Evolutionary conservation across 2,329 filamentous ascomycete species (phyloP).

Genomic region (Ophiostoma himal-ulmi): DNA sequence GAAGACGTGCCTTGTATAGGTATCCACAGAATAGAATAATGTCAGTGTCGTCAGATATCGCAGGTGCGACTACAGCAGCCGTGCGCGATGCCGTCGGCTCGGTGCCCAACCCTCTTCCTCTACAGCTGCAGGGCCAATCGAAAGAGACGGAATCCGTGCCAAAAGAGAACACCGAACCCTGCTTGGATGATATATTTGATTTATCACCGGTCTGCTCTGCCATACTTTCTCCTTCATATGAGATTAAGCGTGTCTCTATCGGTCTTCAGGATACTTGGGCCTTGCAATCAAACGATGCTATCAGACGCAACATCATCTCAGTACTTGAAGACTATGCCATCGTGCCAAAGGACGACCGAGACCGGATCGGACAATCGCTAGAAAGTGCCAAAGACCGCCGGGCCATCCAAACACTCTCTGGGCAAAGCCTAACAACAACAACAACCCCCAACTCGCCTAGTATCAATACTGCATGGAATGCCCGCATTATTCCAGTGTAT

Average conservation of each 20-base stretch:
- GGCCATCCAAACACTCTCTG: not conserved
- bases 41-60: not conserved
- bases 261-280: conserved; percentile 27
- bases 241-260: conserved; percentile 31
- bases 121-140: not conserved
- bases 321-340: not conserved
- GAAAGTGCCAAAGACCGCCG: not conserved
- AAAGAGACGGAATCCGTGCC: not conserved
- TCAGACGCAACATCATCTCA: not conserved
- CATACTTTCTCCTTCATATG: conserved; percentile 31
- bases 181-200: conserved; percentile 31
- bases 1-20: not conserved
- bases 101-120: not conserved
- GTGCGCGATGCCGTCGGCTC: not conserved
- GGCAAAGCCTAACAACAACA: not conserved
- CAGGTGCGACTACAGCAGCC: not conserved
- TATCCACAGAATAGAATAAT: not conserved
- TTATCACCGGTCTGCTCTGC: conserved; percentile 32
- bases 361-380: not conserved
- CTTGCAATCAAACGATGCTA: not conserved
- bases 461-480: not conserved
- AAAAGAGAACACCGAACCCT: conserved; percentile 8
- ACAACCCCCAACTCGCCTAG: too few species aligned
- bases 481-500: not conserved
- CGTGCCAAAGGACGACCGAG: not conserved